phyloP scores from a whole-genome alignment of 495 filamentous ascomycete species.

The Lasiosphaeria ovina region DNA sequence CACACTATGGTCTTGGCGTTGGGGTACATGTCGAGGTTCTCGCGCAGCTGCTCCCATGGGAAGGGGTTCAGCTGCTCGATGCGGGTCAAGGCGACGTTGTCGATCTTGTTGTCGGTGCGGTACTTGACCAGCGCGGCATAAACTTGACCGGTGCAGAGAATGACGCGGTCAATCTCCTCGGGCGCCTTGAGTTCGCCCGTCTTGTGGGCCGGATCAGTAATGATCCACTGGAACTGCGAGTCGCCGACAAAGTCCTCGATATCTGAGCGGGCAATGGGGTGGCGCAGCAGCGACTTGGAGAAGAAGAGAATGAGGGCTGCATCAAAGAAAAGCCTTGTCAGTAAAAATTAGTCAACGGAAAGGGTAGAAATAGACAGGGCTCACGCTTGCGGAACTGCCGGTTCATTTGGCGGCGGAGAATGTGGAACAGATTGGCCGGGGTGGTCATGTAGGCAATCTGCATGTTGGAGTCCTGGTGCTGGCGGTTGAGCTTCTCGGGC shows the following conservation, averaged over 20 bases:
- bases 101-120: conserved; percentile 77
- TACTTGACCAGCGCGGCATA: conserved; percentile 88
- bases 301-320: conserved; percentile 93
- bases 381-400: conserved; percentile 98
- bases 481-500: conserved; percentile 84
- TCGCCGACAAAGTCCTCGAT: conserved; percentile 88
- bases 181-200: conserved; percentile 67
- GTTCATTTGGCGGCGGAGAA: conserved; percentile 95
- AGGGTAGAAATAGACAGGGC: conserved; percentile 32
- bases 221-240: conserved; percentile 94
- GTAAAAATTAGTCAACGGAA: conserved; percentile 17
- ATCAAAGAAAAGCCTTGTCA: conserved; percentile 30
- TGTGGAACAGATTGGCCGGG: conserved; percentile 93
- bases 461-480: conserved; percentile 99
- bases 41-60: conserved; percentile 93
- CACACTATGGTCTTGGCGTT: conserved; percentile 96
- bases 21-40: conserved; percentile 93
- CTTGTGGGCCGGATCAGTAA: conserved; percentile 80
- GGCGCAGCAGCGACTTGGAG: conserved; percentile 89
- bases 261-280: conserved; percentile 82
- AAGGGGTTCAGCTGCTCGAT: conserved; percentile 98
- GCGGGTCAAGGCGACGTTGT: conserved; percentile 87
- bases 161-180: conserved; percentile 88
- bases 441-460: conserved; percentile 93
- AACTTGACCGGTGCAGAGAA: conserved; percentile 93